phyloP scores from a whole-genome alignment of 2,329 filamentous ascomycete genomes.

The Thielaviopsis ethacetica region DNA sequence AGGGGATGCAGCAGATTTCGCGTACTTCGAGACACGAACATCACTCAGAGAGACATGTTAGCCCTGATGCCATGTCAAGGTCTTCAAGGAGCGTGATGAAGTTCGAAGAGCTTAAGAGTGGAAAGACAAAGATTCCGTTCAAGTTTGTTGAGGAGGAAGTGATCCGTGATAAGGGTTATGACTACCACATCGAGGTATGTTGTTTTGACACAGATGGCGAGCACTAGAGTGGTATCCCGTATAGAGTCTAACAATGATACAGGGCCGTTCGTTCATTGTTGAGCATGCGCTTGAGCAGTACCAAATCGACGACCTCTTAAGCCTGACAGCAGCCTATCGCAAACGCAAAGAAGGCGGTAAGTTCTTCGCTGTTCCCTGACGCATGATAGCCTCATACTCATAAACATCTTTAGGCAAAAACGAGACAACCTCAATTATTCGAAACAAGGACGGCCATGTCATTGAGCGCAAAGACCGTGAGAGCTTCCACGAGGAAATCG shows the following conservation, averaged over 20 bases:
- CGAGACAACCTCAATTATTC: slow-evolving; percentile 3
- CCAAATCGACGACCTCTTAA: slow-evolving; percentile 81
- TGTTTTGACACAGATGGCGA: neutral
- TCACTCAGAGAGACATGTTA: neutral
- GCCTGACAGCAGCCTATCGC: slow-evolving; percentile 62
- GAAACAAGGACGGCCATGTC: slow-evolving; percentile 8
- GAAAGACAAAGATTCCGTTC: slow-evolving; percentile 76
- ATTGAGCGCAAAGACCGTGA: slow-evolving; percentile 9
- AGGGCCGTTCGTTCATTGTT: slow-evolving; percentile 71
- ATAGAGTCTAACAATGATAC: slow-evolving; percentile 17
- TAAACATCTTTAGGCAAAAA: neutral
- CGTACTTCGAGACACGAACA: neutral
- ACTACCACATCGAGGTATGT: slow-evolving; percentile 69
- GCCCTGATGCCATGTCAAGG: slow-evolving; percentile 3
- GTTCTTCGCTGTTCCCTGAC: neutral
- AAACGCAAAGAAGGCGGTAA: slow-evolving; percentile 25
- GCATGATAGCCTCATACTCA: neutral
- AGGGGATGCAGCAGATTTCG: neutral
- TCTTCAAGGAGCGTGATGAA: slow-evolving; percentile 34
- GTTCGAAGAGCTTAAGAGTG: slow-evolving; percentile 59
- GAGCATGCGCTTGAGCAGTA: slow-evolving; percentile 73
- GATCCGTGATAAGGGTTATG: slow-evolving; percentile 71
- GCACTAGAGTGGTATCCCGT: no score
- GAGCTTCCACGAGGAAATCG: slow-evolving; percentile 10
- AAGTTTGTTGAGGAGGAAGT: slow-evolving; percentile 66